These are phyloP conservation scores for Abrus pulchellus DNA, from an alignment of 306 rosid genomes.

Conservation along the genomic window DNA sequence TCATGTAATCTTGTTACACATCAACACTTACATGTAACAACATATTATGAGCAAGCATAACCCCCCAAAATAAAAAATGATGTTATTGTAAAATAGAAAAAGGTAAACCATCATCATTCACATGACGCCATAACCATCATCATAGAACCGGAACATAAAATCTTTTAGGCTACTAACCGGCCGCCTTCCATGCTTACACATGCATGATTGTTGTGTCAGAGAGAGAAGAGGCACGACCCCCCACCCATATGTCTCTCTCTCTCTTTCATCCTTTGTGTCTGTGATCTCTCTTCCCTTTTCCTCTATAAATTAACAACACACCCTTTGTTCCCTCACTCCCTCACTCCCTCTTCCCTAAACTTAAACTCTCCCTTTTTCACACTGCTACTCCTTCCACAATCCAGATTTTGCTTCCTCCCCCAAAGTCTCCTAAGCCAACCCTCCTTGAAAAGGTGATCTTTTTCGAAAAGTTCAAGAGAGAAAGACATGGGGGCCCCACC, in stretches of 20 bases:
- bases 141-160: slow-evolving; percentile 59
- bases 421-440: slow-evolving; percentile 37
- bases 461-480: slow-evolving; percentile 57
- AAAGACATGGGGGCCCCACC: slow-evolving; percentile 58
- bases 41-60: background rate
- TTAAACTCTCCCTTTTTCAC: slow-evolving; percentile 21
- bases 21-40: too few relatives aligned
- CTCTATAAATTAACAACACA: slow-evolving; percentile 82
- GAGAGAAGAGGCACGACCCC: slow-evolving; percentile 72
- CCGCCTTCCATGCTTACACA: slow-evolving; percentile 99
- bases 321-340: slow-evolving; percentile 71
- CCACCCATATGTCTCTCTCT: slow-evolving; percentile 20
- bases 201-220: slow-evolving; percentile 99
- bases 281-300: slow-evolving; percentile 23
- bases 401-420: slow-evolving; percentile 47
- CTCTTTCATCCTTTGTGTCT: slow-evolving; percentile 32
- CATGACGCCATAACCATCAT: slow-evolving; percentile 82
- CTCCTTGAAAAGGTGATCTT: slow-evolving; percentile 77
- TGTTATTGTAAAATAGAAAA: background rate
- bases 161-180: slow-evolving; percentile 84
- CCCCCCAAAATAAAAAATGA: background rate
- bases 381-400: slow-evolving; percentile 52
- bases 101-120: slow-evolving; percentile 61
- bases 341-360: slow-evolving; percentile 50
- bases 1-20: too few relatives aligned